A percentile compares a stretch with the other conserved stretches of the same genome.
These are phyloP conservation scores for Pseudotsuga menziesii DNA, from an alignment of 75 land plant species.

Conservation along the genomic window DNA sequence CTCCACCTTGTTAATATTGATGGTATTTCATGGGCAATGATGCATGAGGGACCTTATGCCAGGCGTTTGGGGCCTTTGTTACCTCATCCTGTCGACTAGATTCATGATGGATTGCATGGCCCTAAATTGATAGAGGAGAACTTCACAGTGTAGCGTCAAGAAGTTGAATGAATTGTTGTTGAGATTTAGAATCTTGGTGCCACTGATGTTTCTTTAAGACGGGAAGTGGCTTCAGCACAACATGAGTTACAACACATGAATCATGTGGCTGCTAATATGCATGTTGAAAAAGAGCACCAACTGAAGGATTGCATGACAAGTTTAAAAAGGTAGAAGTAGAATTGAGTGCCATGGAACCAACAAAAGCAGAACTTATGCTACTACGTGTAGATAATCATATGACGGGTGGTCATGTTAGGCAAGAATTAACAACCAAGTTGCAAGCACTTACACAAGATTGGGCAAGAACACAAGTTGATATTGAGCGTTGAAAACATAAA, in stretches of 20 bases:
- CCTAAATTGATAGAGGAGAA: no score
- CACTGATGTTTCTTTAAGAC: constrained; percentile 49
- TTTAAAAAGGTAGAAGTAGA: constrained; percentile 62
- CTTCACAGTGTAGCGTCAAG: no score
- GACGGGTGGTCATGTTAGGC: constrained; percentile 28
- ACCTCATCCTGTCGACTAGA: no score
- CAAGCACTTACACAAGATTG: constrained; percentile 57
- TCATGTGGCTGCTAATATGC: constrained; percentile 32
- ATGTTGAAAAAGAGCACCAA: constrained; percentile 52
- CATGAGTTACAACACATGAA: constrained; percentile 67
- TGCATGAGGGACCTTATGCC: no score
- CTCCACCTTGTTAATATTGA: no score
- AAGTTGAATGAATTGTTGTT: constrained; percentile 5
- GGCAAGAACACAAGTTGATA: constrained; percentile 43
- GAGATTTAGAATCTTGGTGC: constrained; percentile 60
- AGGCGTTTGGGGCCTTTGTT: no score
- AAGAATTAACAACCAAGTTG: constrained; percentile 51
- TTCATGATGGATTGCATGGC: no score
- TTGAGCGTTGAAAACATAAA: constrained; percentile 37
- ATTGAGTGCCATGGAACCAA: constrained; percentile 53
- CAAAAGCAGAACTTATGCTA: constrained; percentile 50
- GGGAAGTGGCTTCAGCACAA: constrained; percentile 62
- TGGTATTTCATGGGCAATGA: no score
- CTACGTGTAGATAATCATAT: constrained; percentile 56
- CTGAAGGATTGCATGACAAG: constrained; percentile 60